Evolutionary conservation across 176 grass and related monocot genomes (phyloP).

Genomic region (Puccinellia tenuiflora): DNA sequence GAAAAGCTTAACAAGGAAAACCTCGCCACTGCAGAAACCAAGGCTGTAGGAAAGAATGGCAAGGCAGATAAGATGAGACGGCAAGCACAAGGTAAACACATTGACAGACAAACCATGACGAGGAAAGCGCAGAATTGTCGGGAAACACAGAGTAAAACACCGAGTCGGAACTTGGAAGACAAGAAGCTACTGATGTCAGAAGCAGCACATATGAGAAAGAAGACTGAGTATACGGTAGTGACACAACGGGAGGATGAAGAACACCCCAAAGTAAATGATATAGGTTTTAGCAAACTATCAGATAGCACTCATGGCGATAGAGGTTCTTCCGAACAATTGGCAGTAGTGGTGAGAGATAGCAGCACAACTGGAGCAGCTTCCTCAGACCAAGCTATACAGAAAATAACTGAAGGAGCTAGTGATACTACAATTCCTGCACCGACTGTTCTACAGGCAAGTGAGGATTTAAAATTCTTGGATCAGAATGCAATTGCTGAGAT

Average conservation of each 20-base stretch:
- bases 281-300: background rate
- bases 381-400: background rate
- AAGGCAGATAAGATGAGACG: constrained; percentile 19
- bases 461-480: background rate
- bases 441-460: background rate
- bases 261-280: background rate
- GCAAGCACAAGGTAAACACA: constrained; percentile 22
- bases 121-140: constrained; percentile 11
- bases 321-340: background rate
- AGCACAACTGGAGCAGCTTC: background rate
- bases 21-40: background rate
- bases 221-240: background rate
- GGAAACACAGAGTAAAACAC: constrained; percentile 5
- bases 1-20: constrained; percentile 39
- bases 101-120: constrained; percentile 11
- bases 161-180: background rate
- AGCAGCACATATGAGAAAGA: constrained; percentile 13
- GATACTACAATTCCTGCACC: background rate
- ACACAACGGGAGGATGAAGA: background rate
- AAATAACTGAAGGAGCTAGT: constrained; percentile 5
- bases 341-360: background rate
- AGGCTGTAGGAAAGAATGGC: constrained; percentile 13
- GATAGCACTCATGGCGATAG: background rate
- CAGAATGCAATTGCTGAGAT: background rate
- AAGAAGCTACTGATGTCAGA: constrained; percentile 18